Evolutionary conservation across 1,284 basidiomycete genomes (phyloP), one percentile per base, ranked within the genome.

Genomic region (Sanghuangporus weigelae): DNA sequence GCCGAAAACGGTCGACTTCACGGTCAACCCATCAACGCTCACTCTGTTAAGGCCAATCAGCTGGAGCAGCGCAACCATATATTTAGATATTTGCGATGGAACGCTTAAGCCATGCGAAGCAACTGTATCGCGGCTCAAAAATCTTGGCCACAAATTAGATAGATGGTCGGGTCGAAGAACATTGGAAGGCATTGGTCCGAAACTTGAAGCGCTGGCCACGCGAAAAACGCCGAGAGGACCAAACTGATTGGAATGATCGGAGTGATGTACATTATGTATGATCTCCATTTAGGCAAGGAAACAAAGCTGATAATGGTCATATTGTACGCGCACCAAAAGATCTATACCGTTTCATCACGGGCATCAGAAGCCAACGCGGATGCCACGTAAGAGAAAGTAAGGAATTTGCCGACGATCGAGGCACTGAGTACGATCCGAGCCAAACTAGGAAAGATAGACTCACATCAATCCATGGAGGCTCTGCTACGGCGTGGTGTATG

Each of bases 341-440:
- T 57, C 54, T 44, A 49, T 46, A 31, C 39, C 46, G 54, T 62
- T 54, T 42, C 57, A 57, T 62, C 42, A 57, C 54, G 50, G 38
- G 44, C 3, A 42, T n/a, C 21, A 1, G 10, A 46, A 46, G 21
- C 1, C 16, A 46, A 7, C 44, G 44, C n/a, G 44, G 44, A 46
- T 46, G 44, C 44, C 44, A 35, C 49, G 19, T 23, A 14, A 23
- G 49, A 11, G 44, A 51, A 51, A 23, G 49, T 23, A 6, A 12
- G 21, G 49, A 16, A n/a, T 51, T 12, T 23, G 23, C 19, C 16
- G 21, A 46, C 16, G 21, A 14, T 46, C 16, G 21, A n/a, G 44
- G 44, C n/a, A n/a, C 21, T 46, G 44, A n/a, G 23, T 19, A 6
- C 31, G n/a, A 38, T 36, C 14, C 26, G 14, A 19, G 2, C 53